Evolutionary conservation across 2,329 filamentous ascomycete species (phyloP).

Genomic region (Nemania bipapillata): DNA sequence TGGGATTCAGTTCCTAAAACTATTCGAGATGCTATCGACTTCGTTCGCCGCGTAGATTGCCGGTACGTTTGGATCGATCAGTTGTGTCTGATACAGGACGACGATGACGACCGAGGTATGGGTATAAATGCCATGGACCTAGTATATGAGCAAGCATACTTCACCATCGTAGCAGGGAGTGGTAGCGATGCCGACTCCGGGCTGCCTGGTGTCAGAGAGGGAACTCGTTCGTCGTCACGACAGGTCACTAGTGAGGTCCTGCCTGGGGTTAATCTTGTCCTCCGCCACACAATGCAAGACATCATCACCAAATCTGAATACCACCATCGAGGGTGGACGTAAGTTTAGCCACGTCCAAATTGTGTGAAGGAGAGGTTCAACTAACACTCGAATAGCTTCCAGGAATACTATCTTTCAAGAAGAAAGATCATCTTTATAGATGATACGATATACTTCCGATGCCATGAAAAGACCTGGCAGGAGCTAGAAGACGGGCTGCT

Average conservation of each 20-base stretch:
- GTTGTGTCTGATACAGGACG: conserved; percentile 40
- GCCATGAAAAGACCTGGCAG: conserved; percentile 33
- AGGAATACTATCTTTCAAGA: conserved; percentile 42
- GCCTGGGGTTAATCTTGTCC: conserved; percentile 35
- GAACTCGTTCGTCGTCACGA: conserved; percentile 27
- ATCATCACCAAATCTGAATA: conserved; percentile 37
- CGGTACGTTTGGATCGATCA: conserved; percentile 41
- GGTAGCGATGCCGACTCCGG: conserved; percentile 38
- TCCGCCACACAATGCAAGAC: conserved; percentile 39
- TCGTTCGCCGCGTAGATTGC: conserved; percentile 33
- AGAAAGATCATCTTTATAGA: conserved; percentile 40
- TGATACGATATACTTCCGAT: conserved; percentile 40
- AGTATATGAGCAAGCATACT: conserved; percentile 40
- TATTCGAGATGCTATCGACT: conserved; percentile 38
- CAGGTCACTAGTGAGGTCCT: conserved; percentile 35
- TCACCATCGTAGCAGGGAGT: conserved; percentile 39
- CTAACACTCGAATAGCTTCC: conserved; percentile 32
- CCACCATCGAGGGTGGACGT: conserved; percentile 41
- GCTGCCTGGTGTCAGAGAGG: conserved; percentile 34
- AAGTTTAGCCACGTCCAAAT: conserved; percentile 14
- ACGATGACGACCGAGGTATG: conserved; percentile 32
- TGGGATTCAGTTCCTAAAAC: conserved; percentile 38
- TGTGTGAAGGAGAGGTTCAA: background rate
- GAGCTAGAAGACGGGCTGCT: conserved; percentile 38
- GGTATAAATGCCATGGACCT: conserved; percentile 41